These are phyloP conservation scores for Serpula lacrymans DNA, from an alignment of 768 basidiomycete species.

Conservation along the genomic window DNA sequence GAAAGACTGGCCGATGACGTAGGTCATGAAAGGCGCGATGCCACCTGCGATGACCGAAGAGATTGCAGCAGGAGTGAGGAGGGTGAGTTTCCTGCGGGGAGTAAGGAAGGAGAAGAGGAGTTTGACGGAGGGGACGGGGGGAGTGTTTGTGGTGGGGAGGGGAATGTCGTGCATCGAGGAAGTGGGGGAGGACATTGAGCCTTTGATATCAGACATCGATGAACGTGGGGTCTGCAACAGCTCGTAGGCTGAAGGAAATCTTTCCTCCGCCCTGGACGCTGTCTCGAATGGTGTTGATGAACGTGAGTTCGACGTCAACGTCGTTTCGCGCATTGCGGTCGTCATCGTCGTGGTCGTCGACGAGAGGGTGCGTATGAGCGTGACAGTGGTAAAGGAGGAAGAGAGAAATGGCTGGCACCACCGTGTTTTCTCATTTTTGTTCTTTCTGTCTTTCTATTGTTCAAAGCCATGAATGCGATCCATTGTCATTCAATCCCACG, in stretches of 20 bases:
- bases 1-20: constrained; percentile 75
- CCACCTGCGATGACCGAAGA: constrained; percentile 64
- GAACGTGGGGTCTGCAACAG: constrained; percentile 12
- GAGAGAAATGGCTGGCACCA: constrained; percentile 8
- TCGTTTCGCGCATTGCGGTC: constrained; percentile 19
- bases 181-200: constrained; percentile 8
- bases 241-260: no score
- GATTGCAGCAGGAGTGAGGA: constrained; percentile 62
- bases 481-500: constrained; percentile 14
- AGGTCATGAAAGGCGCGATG: constrained; percentile 84
- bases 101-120: constrained; percentile 68
- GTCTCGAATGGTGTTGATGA: constrained; percentile 16
- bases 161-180: constrained; percentile 15
- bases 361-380: constrained; percentile 11
- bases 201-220: constrained; percentile 11
- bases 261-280: no score
- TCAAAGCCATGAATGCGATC: no score
- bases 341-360: constrained; percentile 28
- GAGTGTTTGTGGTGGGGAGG: constrained; percentile 18
- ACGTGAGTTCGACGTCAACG: constrained; percentile 1
- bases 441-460: constrained; percentile 18
- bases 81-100: constrained; percentile 48
- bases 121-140: constrained; percentile 51
- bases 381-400: constrained; percentile 11
- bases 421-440: constrained; percentile 18